These are phyloP conservation scores for Rasamsonia emersonii DNA, from an alignment of 2,329 filamentous ascomycete species.

Conservation along the genomic window DNA sequence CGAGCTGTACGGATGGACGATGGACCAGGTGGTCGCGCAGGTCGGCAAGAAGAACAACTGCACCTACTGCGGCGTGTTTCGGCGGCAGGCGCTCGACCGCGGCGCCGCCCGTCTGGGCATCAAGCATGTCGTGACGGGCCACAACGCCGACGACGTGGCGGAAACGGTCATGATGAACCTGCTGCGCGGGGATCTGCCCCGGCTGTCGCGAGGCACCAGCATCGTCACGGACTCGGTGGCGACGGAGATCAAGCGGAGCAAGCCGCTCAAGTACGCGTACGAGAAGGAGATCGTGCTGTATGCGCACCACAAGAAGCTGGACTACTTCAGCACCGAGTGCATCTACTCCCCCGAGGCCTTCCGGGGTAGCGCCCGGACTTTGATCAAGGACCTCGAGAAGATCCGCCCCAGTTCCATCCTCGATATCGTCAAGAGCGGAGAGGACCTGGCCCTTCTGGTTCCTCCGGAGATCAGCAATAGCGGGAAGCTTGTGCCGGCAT, in stretches of 20 bases:
- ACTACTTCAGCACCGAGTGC: conserved; percentile 98
- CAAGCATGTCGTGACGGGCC: conserved; percentile 88
- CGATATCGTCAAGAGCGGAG: conserved; percentile 88
- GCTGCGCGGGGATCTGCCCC: conserved; percentile 77
- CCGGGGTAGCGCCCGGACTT: conserved; percentile 75
- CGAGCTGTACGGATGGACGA: conserved; percentile 95
- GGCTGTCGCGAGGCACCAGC: conserved; percentile 77
- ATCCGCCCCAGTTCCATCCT: conserved; percentile 89
- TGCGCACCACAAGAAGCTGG: conserved; percentile 89
- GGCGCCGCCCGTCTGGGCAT: conserved; percentile 83
- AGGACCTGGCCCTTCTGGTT: conserved; percentile 90
- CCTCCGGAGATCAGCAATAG: conserved; percentile 46
- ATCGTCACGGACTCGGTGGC: conserved; percentile 71
- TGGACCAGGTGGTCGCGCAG: conserved; percentile 95
- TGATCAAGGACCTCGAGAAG: conserved; percentile 93
- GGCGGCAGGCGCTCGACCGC: conserved; percentile 85
- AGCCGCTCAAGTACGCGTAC: conserved; percentile 95
- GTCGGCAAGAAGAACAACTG: conserved; percentile 98
- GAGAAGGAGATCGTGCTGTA: conserved; percentile 99
- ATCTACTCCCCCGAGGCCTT: conserved; percentile 98
- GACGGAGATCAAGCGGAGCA: conserved; percentile 90
- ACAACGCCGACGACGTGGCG: conserved; percentile 95
- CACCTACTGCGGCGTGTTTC: conserved; percentile 96
- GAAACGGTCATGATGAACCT: conserved; percentile 98
- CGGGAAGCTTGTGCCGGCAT: conserved; percentile 14